Conservation (phyloP, 1,284 basidiomycete genomes). For the Xerocomus cyaneibrunnescens region DNA sequence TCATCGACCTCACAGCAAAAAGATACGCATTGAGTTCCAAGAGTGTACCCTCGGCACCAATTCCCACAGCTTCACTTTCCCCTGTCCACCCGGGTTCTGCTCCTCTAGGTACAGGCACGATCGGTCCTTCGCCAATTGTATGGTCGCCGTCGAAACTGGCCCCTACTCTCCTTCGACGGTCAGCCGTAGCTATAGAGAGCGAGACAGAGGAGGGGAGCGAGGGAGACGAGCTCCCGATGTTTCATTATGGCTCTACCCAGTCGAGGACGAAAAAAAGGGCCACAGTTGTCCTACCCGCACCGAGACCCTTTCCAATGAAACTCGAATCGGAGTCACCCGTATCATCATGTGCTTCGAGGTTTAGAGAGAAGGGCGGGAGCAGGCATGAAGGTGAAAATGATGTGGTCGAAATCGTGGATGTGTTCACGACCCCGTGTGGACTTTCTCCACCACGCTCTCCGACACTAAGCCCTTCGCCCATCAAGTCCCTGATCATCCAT, state of each 20-base stretch:
- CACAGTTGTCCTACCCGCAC: slow-evolving; percentile 1
- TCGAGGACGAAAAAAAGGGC: not conserved
- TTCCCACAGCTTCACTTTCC: not conserved
- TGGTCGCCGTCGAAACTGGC: slow-evolving; percentile 20
- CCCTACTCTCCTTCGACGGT: slow-evolving; percentile 8
- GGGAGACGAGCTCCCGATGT: slow-evolving; percentile 21
- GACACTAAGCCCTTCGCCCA: slow-evolving; percentile 19
- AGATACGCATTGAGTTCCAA: not conserved
- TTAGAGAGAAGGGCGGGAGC: not conserved
- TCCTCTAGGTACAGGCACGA: not conserved
- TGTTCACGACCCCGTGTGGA: slow-evolving; percentile 23
- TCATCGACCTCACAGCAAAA: slow-evolving; percentile 7
- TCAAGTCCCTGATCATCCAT: not conserved
- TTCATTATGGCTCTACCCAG: slow-evolving; percentile 13
- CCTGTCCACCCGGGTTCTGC: not conserved
- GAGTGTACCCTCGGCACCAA: not conserved
- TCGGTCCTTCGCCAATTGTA: not conserved
- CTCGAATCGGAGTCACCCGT: not conserved
- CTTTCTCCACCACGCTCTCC: slow-evolving; percentile 27
- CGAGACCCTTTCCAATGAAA: slow-evolving; percentile 32
- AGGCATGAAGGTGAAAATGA: not conserved
- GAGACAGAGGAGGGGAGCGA: slow-evolving; percentile 17
- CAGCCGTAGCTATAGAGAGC: slow-evolving; percentile 7
- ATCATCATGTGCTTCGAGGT: not conserved
- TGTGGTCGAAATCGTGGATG: slow-evolving; percentile 20